Base-by-base conservation (phyloP, 2,329 filamentous ascomycete species). In the Cladosporium sp. region DNA sequence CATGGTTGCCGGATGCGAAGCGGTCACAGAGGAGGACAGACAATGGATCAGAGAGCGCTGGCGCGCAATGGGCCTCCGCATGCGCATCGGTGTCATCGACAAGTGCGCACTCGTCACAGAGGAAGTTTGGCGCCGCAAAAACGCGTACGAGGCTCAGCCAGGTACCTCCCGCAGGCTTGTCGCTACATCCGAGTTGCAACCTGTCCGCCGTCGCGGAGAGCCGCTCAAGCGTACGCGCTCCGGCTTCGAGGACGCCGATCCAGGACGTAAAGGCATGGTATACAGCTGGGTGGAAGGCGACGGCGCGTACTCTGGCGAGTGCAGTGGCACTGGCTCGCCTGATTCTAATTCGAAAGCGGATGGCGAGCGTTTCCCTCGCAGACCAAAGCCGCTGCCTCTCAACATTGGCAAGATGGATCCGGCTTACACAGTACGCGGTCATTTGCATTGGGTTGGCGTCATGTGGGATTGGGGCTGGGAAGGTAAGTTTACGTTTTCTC, bases 381-480 rank as follows among this genome's bases (percentile, higher is more conserved):
- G 66, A 54, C 66, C 63, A 26, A 66, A 59, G 23, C 53, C 53
- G 18, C 16, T 58, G 54, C 51, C 60, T 51, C 32, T 53, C 16
- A 64, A 66, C 30, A 66, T 70, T 10, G 77, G 78, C 66, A 78
- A 81, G 49, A 79, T 86, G 67, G 85, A 88, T 66, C 80, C 80
- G 63, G 85, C 88, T 59, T 84, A 86, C 71, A 89, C 87, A 3
- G 86, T 91, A n/a, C 83, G 86, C 68, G 88, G 89, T 3, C 81
- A 81, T 54, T 76, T 89, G 71, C 89, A 91, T 76, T 91, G 89
- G 89, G 80, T 89, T 10, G 86, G 88, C 43, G 87, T 91, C 49
- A 91, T 91, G 89, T 85, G 84, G 67, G 88, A 90, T 70, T 89
- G 87, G 86, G 79, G 82, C n/a, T 91, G 89, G 88, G 88, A 91